A percentile compares a stretch with the other conserved stretches of the same genome.
Evolutionary conservation across 257 asterid species (phyloP).

Genomic region (Buddleja alternifolia): DNA sequence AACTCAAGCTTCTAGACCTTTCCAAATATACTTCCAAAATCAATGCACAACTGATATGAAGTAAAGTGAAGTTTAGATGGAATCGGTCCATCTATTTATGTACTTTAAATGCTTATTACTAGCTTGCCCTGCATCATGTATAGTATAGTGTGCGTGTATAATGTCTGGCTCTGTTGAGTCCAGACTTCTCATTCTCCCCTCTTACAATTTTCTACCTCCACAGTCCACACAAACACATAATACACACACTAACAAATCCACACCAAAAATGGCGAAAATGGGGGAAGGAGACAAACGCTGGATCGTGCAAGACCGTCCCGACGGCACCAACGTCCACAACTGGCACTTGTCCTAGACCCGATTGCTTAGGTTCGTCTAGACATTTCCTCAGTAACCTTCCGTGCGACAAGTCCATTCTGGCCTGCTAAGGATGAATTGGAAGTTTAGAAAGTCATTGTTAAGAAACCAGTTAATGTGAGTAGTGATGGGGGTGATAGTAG

Average conservation of each 20-base stretch:
- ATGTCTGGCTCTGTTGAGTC: too few relatives aligned
- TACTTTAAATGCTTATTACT: too few relatives aligned
- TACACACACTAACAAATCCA: not conserved
- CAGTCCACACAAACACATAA: not conserved
- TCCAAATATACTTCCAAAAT: slow-evolving; percentile 17
- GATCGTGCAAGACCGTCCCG: slow-evolving; percentile 96
- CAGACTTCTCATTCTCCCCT: too few relatives aligned
- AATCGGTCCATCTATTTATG: too few relatives aligned
- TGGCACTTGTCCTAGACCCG: slow-evolving; percentile 99
- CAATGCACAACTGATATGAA: not conserved
- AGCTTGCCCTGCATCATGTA: too few relatives aligned
- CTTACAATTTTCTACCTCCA: slow-evolving; percentile 8
- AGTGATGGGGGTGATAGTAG: not conserved
- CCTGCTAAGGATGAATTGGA: slow-evolving; percentile 92
- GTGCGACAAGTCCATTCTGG: slow-evolving; percentile 52
- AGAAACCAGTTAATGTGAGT: slow-evolving; percentile 35
- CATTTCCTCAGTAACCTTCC: slow-evolving; percentile 62
- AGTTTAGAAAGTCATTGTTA: slow-evolving; percentile 53
- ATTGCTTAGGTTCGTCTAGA: slow-evolving; percentile 87
- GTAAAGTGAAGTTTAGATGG: too few relatives aligned
- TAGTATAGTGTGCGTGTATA: too few relatives aligned
- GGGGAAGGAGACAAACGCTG: slow-evolving; percentile 97
- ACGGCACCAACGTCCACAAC: slow-evolving; percentile 95
- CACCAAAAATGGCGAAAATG: slow-evolving; percentile 61
- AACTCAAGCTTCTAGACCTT: slow-evolving; percentile 35